Percentiles rank a stretch among this genome's conserved stretches.
These are phyloP conservation scores for Colletotrichum karsti DNA, from an alignment of 2,329 filamentous ascomycete species.

Conservation along the genomic window DNA sequence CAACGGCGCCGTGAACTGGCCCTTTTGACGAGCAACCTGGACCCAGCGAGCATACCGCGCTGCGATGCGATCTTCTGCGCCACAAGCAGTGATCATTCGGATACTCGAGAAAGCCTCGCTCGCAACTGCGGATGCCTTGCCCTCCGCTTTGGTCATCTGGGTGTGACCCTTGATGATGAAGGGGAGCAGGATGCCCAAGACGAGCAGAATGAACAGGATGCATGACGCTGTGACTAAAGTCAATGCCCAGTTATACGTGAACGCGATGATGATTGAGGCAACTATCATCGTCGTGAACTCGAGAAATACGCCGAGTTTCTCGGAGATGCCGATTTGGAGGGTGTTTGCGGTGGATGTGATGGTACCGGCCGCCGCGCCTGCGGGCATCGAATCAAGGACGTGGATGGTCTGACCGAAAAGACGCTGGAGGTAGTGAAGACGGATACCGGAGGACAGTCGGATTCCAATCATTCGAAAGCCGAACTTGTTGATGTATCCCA, in stretches of 20 bases:
- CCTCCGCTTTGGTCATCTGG: conserved; percentile 59
- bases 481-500: conserved; percentile 72
- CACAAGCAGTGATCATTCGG: conserved; percentile 70
- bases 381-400: conserved; percentile 72
- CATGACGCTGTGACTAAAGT: conserved; percentile 67
- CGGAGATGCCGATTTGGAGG: conserved; percentile 71
- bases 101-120: conserved; percentile 69
- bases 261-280: conserved; percentile 62
- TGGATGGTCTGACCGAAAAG: conserved; percentile 74
- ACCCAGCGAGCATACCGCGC: conserved; percentile 64
- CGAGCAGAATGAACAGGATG: conserved; percentile 62
- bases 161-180: conserved; percentile 62
- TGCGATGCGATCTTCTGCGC: conserved; percentile 64
- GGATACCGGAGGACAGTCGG: conserved; percentile 66
- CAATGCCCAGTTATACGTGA: conserved; percentile 65
- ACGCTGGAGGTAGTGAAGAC: conserved; percentile 70
- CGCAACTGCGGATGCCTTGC: conserved; percentile 65
- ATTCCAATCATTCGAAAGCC: conserved; percentile 70
- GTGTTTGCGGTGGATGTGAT: conserved; percentile 72
- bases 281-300: conserved; percentile 63
- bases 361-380: conserved; percentile 68
- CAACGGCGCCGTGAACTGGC: conserved; percentile 58
- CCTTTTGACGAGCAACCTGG: conserved; percentile 59
- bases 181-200: conserved; percentile 58
- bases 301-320: conserved; percentile 67